Base-by-base conservation (phyloP, 2,329 filamentous ascomycete genomes). In the Tolypocladium inflatum region DNA sequence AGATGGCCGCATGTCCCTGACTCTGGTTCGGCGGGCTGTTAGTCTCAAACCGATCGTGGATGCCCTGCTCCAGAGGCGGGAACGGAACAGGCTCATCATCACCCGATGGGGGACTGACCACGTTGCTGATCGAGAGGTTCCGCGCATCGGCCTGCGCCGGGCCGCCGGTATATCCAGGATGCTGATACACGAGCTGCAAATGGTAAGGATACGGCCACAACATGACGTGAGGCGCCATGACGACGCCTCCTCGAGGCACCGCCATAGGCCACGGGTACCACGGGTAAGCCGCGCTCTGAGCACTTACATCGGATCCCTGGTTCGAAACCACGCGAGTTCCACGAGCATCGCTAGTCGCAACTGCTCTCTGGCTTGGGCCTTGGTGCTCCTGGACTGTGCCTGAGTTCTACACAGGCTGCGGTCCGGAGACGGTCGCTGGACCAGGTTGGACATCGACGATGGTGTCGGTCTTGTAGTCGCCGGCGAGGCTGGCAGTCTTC, bases 361-460 rank as follows among this genome's bases (percentile, higher is more conserved):
- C 15, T 23, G 43, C 35, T n/a, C 23, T 19, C 13, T 37, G n/a
- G 19, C 35, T 48, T n/a, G 30, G 33, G 6, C 21, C 41, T 60
- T 52, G 15, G 51, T 37, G n/a, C 39, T 38, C 42, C 42, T 51
- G 56, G 58, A 55, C 53, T 51, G 54, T 35, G 50, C 50, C 64
- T 62, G 62, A 26, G 30, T 60, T 52, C 61, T 63, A 63, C 21
- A 56, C 64, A 65, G 61, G 55, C 55, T 60, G 61, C 48, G 30
- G 23, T 55, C 11, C 35, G 26, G 51, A 17, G 19, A 19, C 53
- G n/a, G 26, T 17, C 7, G 26, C 39, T 19, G 10, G n/a, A 19
- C 9, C 17, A 21, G 23, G 19, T 10, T 38, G 38, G 4, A 7
- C 3, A 2, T 23, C 21, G 6, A 7, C 17, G 11, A 15, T 33